phyloP scores from a whole-genome alignment of 2,329 filamentous ascomycete genomes.

The Eutypa lata region DNA sequence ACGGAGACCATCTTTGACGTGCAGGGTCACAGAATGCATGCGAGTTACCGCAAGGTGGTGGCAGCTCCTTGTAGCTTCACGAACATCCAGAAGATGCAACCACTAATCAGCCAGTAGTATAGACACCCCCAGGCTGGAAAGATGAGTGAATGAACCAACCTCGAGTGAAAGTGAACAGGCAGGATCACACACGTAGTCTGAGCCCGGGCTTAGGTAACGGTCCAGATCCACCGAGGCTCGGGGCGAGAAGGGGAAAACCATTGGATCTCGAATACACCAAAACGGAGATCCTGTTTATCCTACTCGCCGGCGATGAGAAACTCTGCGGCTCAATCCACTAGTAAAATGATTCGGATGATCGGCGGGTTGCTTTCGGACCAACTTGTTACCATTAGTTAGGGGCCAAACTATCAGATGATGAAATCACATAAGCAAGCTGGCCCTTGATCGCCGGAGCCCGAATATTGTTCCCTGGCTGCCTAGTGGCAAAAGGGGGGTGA shows the following conservation, averaged over 20 bases:
- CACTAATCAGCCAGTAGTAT: conserved; percentile 49
- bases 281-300: conserved; percentile 49
- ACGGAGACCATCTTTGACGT: conserved; percentile 57
- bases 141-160: too few species aligned
- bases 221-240: conserved; percentile 40
- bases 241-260: conserved; percentile 41
- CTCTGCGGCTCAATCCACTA: conserved; percentile 47
- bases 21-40: conserved; percentile 48
- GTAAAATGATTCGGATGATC: too few species aligned
- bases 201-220: too few species aligned
- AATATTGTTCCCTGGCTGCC: too few species aligned
- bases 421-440: too few species aligned
- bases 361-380: too few species aligned
- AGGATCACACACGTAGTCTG: too few species aligned
- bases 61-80: conserved; percentile 53
- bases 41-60: conserved; percentile 50
- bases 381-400: too few species aligned
- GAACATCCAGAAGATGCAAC: conserved; percentile 58
- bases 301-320: conserved; percentile 49
- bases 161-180: neutral
- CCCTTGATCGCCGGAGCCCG: too few species aligned
- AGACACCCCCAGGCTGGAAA: too few species aligned
- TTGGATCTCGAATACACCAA: conserved; percentile 50
- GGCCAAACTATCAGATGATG: too few species aligned
- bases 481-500: neutral